phyloP scores from a whole-genome alignment of 768 basidiomycete species.

The Podaxis sp. region DNA sequence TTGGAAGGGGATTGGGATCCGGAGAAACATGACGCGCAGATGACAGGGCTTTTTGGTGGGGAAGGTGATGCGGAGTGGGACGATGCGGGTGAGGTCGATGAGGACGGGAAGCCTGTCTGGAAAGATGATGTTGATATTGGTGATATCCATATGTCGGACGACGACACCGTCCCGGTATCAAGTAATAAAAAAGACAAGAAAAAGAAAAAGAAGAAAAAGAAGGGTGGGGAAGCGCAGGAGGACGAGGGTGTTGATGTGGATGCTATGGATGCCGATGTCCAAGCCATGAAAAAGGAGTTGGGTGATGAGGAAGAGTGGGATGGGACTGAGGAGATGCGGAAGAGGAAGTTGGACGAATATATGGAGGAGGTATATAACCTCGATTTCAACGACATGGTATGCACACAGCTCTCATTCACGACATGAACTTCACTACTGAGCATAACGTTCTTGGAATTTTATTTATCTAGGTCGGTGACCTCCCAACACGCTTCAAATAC shows the following conservation, averaged over 20 bases:
- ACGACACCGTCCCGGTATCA: constrained; percentile 26
- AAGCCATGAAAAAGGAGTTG: constrained; percentile 18
- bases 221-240: constrained; percentile 41
- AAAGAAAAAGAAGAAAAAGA: constrained; percentile 54
- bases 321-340: constrained; percentile 89
- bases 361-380: constrained; percentile 90
- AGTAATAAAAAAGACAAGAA: constrained; percentile 23
- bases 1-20: constrained; percentile 95
- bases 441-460: neutral
- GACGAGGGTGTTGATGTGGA: constrained; percentile 62
- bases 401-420: constrained; percentile 25
- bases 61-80: constrained; percentile 29
- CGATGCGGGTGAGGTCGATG: constrained; percentile 34
- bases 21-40: constrained; percentile 77
- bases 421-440: neutral
- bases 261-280: constrained; percentile 46
- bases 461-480: constrained; percentile 68
- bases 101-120: constrained; percentile 80
- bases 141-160: constrained; percentile 50
- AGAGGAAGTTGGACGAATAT: constrained; percentile 78
- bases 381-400: constrained; percentile 94
- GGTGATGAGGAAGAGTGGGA: constrained; percentile 63
- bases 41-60: constrained; percentile 66
- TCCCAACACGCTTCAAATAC: constrained; percentile 95
- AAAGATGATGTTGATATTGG: constrained; percentile 85